Evolutionary conservation across 2,329 filamentous ascomycete species (phyloP).

Genomic region (Hortaea werneckii): DNA sequence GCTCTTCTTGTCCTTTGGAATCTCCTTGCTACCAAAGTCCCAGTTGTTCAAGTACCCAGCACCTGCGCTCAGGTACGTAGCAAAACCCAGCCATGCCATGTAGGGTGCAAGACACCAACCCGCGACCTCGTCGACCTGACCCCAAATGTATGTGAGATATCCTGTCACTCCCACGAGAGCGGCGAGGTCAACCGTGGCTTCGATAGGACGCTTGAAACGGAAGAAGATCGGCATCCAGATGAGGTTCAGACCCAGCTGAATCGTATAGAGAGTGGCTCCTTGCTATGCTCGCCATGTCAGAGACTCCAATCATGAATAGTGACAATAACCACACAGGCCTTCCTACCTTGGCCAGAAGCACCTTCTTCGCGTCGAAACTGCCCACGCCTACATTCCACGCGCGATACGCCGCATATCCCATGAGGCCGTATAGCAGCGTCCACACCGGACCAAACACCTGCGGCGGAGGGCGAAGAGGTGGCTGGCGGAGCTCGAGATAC

Average conservation of each 20-base stretch:
- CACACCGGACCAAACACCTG: constrained; percentile 51
- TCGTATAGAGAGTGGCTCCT: constrained; percentile 70
- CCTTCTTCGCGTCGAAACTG: constrained; percentile 46
- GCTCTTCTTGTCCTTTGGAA: not conserved
- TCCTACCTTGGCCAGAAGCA: constrained; percentile 46
- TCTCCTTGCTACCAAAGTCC: constrained; percentile 25
- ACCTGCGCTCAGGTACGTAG: constrained; percentile 64
- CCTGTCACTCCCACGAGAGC: constrained; percentile 60
- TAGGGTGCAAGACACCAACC: constrained; percentile 73
- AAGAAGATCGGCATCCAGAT: constrained; percentile 94
- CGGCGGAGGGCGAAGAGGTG: constrained; percentile 45
- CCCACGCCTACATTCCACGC: constrained; percentile 56
- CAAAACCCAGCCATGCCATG: constrained; percentile 75
- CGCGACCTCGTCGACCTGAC: constrained; percentile 59
- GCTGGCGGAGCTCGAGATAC: constrained; percentile 58
- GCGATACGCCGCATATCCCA: constrained; percentile 83
- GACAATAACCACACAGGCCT: not conserved
- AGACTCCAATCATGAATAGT: not conserved
- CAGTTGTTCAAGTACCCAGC: constrained; percentile 32
- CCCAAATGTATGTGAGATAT: constrained; percentile 69
- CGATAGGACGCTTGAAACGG: constrained; percentile 58
- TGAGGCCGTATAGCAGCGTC: constrained; percentile 53
- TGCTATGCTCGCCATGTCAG: constrained; percentile 25
- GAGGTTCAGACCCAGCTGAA: constrained; percentile 77
- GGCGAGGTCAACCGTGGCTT: constrained; percentile 66